Base-by-base conservation (phyloP, 1,284 basidiomycete genomes). In the Irpex rosettiformis region DNA sequence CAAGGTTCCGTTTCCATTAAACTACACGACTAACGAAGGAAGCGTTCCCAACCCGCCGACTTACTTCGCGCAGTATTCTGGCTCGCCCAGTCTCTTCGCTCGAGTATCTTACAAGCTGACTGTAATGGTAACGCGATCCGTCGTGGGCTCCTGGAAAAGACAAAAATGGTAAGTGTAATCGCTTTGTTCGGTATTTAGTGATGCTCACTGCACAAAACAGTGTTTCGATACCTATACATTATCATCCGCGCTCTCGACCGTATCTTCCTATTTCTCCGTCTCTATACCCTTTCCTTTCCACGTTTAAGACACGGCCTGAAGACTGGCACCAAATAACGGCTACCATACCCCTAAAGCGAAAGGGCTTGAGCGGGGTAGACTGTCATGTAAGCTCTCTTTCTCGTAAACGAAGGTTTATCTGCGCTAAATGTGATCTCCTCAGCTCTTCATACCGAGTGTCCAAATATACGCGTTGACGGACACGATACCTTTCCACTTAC, bases 401-500 rank as follows among this genome's bases (percentile, higher is more conserved):
- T 51, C 18, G 25, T 28, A 49, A 25, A 13, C 29, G 11, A 1
- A 10, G 24, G 33, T 28, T n/a, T 18, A 10, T 27, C 16, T 40
- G 18, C 13, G 27, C 33, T 37, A 37, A 43, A 8, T 22, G 13
- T n/a, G 8, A 27, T 33, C 5, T 43, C 18, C 47, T 24, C 63
- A 82, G 81, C 65, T 82, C 13, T 80, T 82, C 66, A 70, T 82
- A 21, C 85, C 85, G 18, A 76, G 76, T 1, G 75, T 77, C 1
- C 78, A 80, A 54, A 76, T 83, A 10, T 88, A 80, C 66, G 76
- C 77, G 3, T 58, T 84, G 18, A 64, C 71, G 1, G 83, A 85
- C 57, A 73, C 67, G 8, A 83, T 88, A 16, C 84, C 84, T 0
- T 84, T 88, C 67, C 83, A 85, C 64, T 63, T 88, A 29, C 85